A percentile compares a stretch with the other conserved stretches of the same genome.
phyloP scores from a whole-genome alignment of 2,329 filamentous ascomycete genomes.

The Penicillium sp. region DNA sequence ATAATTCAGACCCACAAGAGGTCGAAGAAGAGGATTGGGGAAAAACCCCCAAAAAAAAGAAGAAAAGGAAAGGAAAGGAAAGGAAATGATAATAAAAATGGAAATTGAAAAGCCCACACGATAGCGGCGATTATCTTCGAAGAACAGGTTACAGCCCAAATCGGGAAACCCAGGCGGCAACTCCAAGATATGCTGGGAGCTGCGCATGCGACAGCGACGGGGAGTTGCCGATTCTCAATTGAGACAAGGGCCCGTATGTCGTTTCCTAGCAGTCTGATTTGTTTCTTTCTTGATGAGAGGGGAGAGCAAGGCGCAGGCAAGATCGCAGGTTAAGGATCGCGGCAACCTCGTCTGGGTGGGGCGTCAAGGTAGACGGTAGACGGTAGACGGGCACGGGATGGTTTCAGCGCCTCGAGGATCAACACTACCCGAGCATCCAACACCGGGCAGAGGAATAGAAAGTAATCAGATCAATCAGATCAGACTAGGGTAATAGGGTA shows the following conservation, averaged over 20 bases:
- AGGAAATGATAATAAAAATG: neutral
- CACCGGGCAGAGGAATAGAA: neutral
- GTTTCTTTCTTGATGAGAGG: neutral
- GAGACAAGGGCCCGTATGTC: neutral
- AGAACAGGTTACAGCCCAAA: neutral
- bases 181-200: neutral
- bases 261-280: neutral
- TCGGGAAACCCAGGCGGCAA: neutral
- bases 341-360: constrained; percentile 18
- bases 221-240: constrained; percentile 2
- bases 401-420: constrained; percentile 4
- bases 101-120: neutral
- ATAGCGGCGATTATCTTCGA: neutral
- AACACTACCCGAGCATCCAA: neutral
- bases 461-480: neutral
- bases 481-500: neutral
- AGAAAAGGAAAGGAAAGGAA: neutral
- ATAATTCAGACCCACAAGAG: constrained; percentile 16
- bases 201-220: neutral
- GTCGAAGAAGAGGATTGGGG: no score
- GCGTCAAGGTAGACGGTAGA: constrained; percentile 4
- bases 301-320: neutral
- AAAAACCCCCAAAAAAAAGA: no score
- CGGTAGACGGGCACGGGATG: constrained; percentile 1
- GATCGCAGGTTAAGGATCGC: constrained; percentile 4